phyloP scores from a whole-genome alignment of 768 basidiomycete genomes.

The Mycena albidolilacea region DNA sequence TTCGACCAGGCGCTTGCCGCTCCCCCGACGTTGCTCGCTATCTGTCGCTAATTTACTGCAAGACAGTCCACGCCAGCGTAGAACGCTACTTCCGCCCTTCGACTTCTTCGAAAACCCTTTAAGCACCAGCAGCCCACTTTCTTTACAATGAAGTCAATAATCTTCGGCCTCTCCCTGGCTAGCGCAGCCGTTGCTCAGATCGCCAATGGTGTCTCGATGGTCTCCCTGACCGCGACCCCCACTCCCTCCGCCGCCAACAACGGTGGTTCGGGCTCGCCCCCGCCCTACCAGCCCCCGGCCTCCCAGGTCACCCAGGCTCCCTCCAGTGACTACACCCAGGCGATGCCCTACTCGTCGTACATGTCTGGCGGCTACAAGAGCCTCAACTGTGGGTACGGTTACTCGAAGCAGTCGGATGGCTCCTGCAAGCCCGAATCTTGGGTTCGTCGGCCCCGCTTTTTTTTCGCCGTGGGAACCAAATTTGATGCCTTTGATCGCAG shows the following conservation, averaged over 20 bases:
- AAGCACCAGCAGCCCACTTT: slow-evolving; percentile 61
- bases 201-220: slow-evolving; percentile 62
- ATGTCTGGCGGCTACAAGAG: slow-evolving; percentile 74
- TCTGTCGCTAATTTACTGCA: slow-evolving; percentile 66
- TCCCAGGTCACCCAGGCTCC: slow-evolving; percentile 52
- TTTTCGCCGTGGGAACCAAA: neutral
- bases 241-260: slow-evolving; percentile 42
- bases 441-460: slow-evolving; percentile 56
- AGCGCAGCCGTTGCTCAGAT: slow-evolving; percentile 72
- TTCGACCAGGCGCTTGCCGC: slow-evolving; percentile 59
- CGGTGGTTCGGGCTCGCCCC: slow-evolving; percentile 49
- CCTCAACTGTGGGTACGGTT: slow-evolving; percentile 81
- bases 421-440: slow-evolving; percentile 69
- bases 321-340: slow-evolving; percentile 57
- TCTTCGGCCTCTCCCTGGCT: slow-evolving; percentile 72
- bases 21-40: slow-evolving; percentile 54
- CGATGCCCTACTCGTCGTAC: slow-evolving; percentile 75
- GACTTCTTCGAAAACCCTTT: slow-evolving; percentile 55
- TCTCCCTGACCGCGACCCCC: slow-evolving; percentile 48
- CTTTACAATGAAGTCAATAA: slow-evolving; percentile 74
- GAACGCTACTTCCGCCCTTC: slow-evolving; percentile 69
- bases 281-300: slow-evolving; percentile 40
- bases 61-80: slow-evolving; percentile 82
- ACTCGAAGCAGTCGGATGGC: slow-evolving; percentile 68
- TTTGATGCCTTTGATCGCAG: slow-evolving; percentile 11